phyloP scores from a whole-genome alignment of 1,284 basidiomycete species.

The Papiliotrema nemorosa region DNA sequence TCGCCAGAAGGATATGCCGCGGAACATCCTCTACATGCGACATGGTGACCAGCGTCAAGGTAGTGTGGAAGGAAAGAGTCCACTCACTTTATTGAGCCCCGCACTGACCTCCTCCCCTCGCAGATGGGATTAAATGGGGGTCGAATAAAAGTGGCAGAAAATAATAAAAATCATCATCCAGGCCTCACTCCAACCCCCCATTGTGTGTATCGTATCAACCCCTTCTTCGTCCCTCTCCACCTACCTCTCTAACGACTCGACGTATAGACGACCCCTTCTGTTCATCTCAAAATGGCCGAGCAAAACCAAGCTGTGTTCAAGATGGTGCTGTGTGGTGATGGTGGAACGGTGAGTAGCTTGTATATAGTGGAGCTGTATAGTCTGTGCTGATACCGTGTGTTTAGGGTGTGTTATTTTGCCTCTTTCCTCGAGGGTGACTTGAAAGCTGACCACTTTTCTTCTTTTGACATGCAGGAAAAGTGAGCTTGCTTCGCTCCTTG shows the following conservation, averaged over 20 bases:
- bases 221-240: constrained; percentile 1
- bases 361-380: background rate
- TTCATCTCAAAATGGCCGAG: constrained; percentile 19
- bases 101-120: no score
- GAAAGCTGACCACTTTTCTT: background rate
- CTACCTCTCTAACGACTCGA: background rate
- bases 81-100: no score
- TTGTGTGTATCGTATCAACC: background rate
- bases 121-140: no score
- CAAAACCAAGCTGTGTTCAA: constrained; percentile 86
- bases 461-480: constrained; percentile 39
- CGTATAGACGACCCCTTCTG: background rate
- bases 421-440: background rate
- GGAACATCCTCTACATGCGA: constrained; percentile 23
- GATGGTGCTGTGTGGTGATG: constrained; percentile 93
- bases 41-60: background rate
- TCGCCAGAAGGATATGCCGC: constrained; percentile 21
- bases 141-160: constrained; percentile 1
- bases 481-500: constrained; percentile 14
- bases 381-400: background rate
- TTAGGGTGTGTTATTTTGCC: background rate
- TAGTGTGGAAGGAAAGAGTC: background rate
- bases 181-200: background rate
- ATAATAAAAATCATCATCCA: background rate
- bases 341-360: constrained; percentile 80